A percentile compares a stretch with the other conserved stretches of the same genome.
Evolutionary conservation across 495 filamentous ascomycete genomes (phyloP).

Genomic region (Mycothermus thermophilus): DNA sequence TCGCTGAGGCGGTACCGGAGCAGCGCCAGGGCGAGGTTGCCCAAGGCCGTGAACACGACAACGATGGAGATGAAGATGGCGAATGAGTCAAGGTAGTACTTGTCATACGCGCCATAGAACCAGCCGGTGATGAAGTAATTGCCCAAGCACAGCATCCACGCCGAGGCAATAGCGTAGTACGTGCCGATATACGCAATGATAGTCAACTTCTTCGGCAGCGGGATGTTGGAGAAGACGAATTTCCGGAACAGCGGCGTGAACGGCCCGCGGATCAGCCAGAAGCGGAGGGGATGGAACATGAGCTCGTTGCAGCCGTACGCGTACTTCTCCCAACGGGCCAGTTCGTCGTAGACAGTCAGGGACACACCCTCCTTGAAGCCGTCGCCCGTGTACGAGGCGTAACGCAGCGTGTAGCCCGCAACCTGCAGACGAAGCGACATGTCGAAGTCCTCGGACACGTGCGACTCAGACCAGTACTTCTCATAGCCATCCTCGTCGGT

Average conservation of each 20-base stretch:
- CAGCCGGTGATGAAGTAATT: conserved; percentile 72
- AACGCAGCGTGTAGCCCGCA: conserved; percentile 56
- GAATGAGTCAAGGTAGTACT: conserved; percentile 66
- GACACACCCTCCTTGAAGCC: conserved; percentile 80
- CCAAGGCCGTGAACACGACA: conserved; percentile 56
- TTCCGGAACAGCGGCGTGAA: conserved; percentile 62
- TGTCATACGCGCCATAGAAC: conserved; percentile 59
- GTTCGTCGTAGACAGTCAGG: conserved; percentile 71
- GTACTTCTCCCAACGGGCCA: conserved; percentile 76
- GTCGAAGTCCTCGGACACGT: conserved; percentile 76
- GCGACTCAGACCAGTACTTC: conserved; percentile 73
- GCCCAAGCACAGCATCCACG: conserved; percentile 61
- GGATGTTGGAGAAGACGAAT: conserved; percentile 60
- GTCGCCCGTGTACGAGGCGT: conserved; percentile 57
- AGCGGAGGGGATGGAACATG: conserved; percentile 59
- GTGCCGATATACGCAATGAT: conserved; percentile 75
- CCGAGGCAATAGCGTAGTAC: conserved; percentile 68
- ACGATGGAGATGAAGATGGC: conserved; percentile 62
- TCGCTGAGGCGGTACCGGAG: conserved; percentile 54
- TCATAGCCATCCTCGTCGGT: conserved; percentile 51
- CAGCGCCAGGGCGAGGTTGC: conserved; percentile 48
- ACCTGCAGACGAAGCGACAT: conserved; percentile 71
- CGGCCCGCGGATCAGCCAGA: conserved; percentile 50
- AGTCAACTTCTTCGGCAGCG: conserved; percentile 63
- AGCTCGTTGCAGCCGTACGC: conserved; percentile 79